Percentiles rank a stretch among this genome's conserved stretches.
These are phyloP conservation scores for Cladochytrium replicatum DNA, from an alignment of 192 early-diverging fungal species.

Conservation along the genomic window DNA sequence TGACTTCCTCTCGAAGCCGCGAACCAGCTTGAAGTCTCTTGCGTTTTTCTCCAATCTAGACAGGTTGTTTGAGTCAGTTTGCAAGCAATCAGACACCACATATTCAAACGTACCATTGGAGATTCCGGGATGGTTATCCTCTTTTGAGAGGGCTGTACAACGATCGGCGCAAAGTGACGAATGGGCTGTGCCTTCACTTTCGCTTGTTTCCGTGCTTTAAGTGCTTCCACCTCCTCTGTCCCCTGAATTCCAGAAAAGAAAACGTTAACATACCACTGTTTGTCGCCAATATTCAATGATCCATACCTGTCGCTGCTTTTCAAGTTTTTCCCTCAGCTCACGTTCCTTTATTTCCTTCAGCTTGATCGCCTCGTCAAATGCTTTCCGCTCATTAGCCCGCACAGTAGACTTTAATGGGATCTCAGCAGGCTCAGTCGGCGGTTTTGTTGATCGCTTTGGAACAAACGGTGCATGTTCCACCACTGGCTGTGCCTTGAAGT, in stretches of 20 bases:
- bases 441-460: constrained; percentile 40
- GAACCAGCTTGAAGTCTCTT: too few species aligned
- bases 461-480: constrained; percentile 42
- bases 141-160: constrained; percentile 42
- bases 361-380: constrained; percentile 47
- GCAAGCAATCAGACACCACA: too few species aligned
- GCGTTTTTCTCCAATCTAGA: too few species aligned
- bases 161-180: constrained; percentile 35
- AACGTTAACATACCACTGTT: background rate
- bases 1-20: too few species aligned
- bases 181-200: constrained; percentile 57
- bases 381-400: constrained; percentile 54
- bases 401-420: constrained; percentile 43
- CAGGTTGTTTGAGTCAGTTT: too few species aligned
- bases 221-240: constrained; percentile 45
- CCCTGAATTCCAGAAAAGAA: constrained; percentile 15
- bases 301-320: constrained; percentile 37
- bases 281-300: background rate
- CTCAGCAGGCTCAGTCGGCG: constrained; percentile 39
- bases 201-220: constrained; percentile 36
- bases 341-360: constrained; percentile 44
- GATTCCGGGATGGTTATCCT: constrained; percentile 41
- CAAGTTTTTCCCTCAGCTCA: constrained; percentile 35
- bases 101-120: too few species aligned
- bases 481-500: constrained; percentile 53